These are phyloP conservation scores for Hirsutella minnesotensis DNA, from an alignment of 2,329 filamentous ascomycete genomes.

Conservation along the genomic window DNA sequence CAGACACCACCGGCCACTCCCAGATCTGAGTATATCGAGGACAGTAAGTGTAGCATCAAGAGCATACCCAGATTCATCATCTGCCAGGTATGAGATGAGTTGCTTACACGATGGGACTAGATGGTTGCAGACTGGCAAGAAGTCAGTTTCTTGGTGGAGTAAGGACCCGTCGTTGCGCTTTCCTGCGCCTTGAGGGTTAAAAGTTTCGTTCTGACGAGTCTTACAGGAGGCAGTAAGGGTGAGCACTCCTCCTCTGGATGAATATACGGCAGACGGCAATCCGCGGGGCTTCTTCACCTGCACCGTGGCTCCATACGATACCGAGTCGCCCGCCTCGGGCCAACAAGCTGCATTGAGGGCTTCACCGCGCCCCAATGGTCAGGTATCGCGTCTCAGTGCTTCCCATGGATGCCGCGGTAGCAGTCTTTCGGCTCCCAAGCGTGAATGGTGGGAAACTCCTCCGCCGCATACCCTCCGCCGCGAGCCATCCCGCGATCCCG, in stretches of 20 bases:
- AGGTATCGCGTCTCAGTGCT: too few relatives aligned
- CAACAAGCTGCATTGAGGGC: constrained; percentile 1
- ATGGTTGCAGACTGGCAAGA: constrained; percentile 5
- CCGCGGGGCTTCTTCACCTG: constrained; percentile 32
- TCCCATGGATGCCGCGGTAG: constrained; percentile 9
- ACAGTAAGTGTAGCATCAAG: not conserved
- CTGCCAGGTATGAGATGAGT: too few relatives aligned
- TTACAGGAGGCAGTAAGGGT: constrained; percentile 36
- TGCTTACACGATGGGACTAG: constrained; percentile 1
- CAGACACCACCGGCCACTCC: constrained; percentile 20
- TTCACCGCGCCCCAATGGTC: not conserved
- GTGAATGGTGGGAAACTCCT: constrained; percentile 25
- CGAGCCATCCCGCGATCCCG: constrained; percentile 1
- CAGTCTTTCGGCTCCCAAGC: constrained; percentile 12
- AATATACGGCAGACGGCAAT: constrained; percentile 23
- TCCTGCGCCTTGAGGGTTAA: too few relatives aligned
- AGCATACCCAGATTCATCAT: too few relatives aligned
- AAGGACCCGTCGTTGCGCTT: constrained; percentile 7
- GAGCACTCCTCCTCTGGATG: constrained; percentile 31
- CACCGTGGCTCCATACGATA: constrained; percentile 17
- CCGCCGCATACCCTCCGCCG: constrained; percentile 12
- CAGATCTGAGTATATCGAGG: constrained; percentile 6
- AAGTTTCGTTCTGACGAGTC: not conserved
- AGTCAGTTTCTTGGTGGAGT: constrained; percentile 23
- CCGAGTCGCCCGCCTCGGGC: not conserved